Base-by-base conservation (phyloP, 371 early-diverging fungal genomes). In the Umbelopsis sp. region DNA sequence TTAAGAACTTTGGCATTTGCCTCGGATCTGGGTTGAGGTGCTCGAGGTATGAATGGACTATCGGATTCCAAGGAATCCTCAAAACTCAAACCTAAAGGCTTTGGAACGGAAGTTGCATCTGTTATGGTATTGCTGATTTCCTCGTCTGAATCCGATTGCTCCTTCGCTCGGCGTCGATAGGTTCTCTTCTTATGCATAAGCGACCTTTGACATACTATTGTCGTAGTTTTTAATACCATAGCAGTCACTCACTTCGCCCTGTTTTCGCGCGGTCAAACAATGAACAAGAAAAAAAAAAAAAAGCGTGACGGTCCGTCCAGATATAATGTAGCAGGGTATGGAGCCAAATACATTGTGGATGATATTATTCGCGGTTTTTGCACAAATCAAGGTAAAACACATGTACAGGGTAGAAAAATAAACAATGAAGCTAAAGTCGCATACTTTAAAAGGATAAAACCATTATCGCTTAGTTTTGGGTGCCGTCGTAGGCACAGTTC, bases 181-280 rank as follows among this genome's bases (percentile, higher is more conserved):
- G 11, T 57, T 35, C 57, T 57, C 29, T 57, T 57, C 57, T 57
- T 57, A n/a, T 57, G 35, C 57, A 57, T 57, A 18, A 48, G 29
- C 29, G 29, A 3, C 29, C 4, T 29, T 29, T 29, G 29, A 29
- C 29, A 29, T 41, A 1, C 41, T 4, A 41, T 41, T 2, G 1
- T 12, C 7, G 41, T 10, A 41, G 7, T 41, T 41, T 41, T 10
- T 41, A 12, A 12, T 10, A 7, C 0, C 7, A 41, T 41, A 41
- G 12, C 41, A 41, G 41, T 41, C 41, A 41, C 41, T 7, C 1
- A 29, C 29, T 5, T 41, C 2, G 7, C 2, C 12, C 1, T 41
- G 29, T 29, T 29, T 29, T 29, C 41, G 7, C 4, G 41, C 41
- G 12, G 41, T 41, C 41, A 41, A 41, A 10, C 10, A 10, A 41